Evolutionary conservation across 148 eudicot species (phyloP), one percentile per base, ranked within the genome.

Genomic region (Chenopodium berlandieri): DNA sequence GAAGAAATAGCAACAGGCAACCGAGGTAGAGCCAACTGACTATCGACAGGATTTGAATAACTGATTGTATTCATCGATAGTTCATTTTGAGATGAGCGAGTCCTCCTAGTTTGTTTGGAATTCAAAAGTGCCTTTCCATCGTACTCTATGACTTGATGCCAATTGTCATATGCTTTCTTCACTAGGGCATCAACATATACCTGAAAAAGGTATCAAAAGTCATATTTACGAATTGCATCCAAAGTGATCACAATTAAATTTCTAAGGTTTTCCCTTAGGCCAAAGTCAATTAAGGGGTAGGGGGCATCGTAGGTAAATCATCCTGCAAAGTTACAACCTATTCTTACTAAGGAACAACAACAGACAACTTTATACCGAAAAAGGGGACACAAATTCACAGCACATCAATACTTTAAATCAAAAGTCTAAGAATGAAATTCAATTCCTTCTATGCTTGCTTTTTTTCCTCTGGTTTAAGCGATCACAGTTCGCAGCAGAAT

Each of bases 121-220:
- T 85, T 89, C 80, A 91, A 60, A 46, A 95, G 89, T 44, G 98
- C 89, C 85, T 91, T 92, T 34, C 97, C 97, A 85, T 95, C 98
- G 78, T 93, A 95, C 88, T 93, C 98, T 16, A 95, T 88, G 81
- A 95, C 98, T 83, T 95, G 93, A 79, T 88, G 86, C 98, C 98
- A 95, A 65, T 95, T 93, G 20, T 95, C 98, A 78, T 95, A 95
- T 78, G 98, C 98, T 83, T 93, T 93, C 90, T 91, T 95, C 85
- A 95, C 89, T 79, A 89, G 87, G 25, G 91, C 79, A 86, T 95
- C 98, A 63, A 93, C 95, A 87, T 87, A 92, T 48, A 89, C 90
- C 98, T 95, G 86, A 68, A 87, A 73, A 72, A 70, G 52, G 73
- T 56, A 63, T 66, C 48, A 54, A 7, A 5, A 13, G 72, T 72